These are phyloP conservation scores for Ascochyta pisi DNA, from an alignment of 2,329 filamentous ascomycete species.

Conservation along the genomic window DNA sequence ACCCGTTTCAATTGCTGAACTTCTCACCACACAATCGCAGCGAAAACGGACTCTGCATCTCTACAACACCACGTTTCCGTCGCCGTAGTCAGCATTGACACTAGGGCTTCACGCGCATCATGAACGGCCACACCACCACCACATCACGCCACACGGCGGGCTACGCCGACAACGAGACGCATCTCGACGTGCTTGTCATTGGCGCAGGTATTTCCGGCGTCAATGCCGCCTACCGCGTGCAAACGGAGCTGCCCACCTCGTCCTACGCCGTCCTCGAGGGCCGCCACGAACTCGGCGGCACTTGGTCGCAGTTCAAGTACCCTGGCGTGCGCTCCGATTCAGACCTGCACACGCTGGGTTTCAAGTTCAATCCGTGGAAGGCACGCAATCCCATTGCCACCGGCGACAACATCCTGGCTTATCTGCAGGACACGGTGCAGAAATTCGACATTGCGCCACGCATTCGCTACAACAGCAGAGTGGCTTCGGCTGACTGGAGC, in stretches of 20 bases:
- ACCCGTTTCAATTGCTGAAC: too few species aligned
- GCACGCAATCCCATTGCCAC: conserved; percentile 56
- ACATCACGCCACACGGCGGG: conserved; percentile 17
- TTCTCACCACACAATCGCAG: too few species aligned
- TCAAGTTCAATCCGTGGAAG: conserved; percentile 74
- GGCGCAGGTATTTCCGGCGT: conserved; percentile 79
- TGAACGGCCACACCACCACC: conserved; percentile 29
- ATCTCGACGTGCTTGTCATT: conserved; percentile 64
- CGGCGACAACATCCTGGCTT: conserved; percentile 53
- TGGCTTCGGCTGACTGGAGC: conserved; percentile 52
- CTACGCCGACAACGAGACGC: conserved; percentile 13
- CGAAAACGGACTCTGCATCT: too few species aligned
- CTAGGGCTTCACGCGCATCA: conserved; percentile 6
- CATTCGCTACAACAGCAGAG: conserved; percentile 54
- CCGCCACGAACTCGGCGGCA: conserved; percentile 72
- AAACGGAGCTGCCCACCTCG: conserved; percentile 62
- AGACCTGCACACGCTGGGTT: conserved; percentile 61
- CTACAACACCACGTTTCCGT: not conserved
- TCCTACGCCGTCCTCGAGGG: conserved; percentile 73
- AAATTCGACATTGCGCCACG: conserved; percentile 56
- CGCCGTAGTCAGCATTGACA: conserved; percentile 14
- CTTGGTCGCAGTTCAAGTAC: conserved; percentile 80
- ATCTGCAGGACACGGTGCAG: conserved; percentile 52
- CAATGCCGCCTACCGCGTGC: conserved; percentile 75
- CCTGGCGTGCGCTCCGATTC: conserved; percentile 68